Evolutionary conservation across 257 asterid genomes (phyloP), one percentile per base, ranked within the genome.

Genomic region (Anisodus acutangulus): DNA sequence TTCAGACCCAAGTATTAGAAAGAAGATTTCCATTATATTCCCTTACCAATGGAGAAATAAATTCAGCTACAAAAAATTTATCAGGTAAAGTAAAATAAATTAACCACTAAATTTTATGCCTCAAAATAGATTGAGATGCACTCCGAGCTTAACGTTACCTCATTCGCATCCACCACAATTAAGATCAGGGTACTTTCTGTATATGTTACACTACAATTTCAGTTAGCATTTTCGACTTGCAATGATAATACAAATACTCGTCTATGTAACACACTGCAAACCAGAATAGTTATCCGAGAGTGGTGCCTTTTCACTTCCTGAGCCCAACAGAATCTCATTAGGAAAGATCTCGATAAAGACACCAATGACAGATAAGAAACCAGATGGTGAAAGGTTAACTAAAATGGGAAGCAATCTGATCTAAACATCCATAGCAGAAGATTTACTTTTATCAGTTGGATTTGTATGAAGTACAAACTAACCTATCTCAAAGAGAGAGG

Each of bases 1-100:
- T 74, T 74, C 81, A 74, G 62, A 74, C 81, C 12, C 62, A 74
- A 49, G 22, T 74, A 47, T 49, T 74, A 74, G 81, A 49, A 47
- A 74, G 13, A 74, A 6, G 19, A 6, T 74, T 74, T 49, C 35
- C 43, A 47, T 49, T 11, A 49, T 22, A 19, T 72, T n/a, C 59
- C 19, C 59, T 19, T 72, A 72, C 11, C 62, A 16, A 47, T 1
- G 22, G 62, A 74, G 22, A 49, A 49, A 47, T 6, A 22, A 74
- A 74, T 35, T 74, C 59, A 47, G 17, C 6, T 3, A n/a, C 35
- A 71, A n/a, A 17, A 17, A 1, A 37, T 12, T 68, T 16, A 59
- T 68, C 53, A 16, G 26, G 53, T 68, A 68, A 10, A 47, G 80
- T n/a, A 49, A n/a, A 71, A 70, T 9, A 70, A 70, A 41, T 74